A percentile compares a stretch with the other conserved stretches of the same genome.
phyloP scores from a whole-genome alignment of 2,329 filamentous ascomycete species.

The Aspergillus amoenus region DNA sequence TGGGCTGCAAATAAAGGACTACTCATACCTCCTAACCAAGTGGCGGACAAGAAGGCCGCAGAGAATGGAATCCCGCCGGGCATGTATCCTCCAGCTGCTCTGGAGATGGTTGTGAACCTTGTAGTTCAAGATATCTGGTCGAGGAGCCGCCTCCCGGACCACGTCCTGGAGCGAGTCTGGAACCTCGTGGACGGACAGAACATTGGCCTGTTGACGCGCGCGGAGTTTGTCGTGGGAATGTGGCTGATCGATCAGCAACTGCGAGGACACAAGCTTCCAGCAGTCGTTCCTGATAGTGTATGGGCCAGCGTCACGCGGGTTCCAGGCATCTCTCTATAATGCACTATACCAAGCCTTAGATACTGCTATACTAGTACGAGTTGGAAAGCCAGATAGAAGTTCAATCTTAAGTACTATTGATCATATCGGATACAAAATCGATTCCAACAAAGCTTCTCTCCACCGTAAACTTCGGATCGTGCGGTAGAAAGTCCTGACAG shows the following conservation, averaged over 20 bases:
- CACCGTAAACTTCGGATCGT: neutral
- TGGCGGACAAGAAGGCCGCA: constrained; percentile 11
- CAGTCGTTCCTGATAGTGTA: constrained; percentile 46
- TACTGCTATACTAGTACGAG: neutral
- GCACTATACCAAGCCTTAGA: neutral
- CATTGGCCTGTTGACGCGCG: constrained; percentile 39
- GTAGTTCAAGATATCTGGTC: constrained; percentile 52
- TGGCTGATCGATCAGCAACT: constrained; percentile 52
- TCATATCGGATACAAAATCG: neutral
- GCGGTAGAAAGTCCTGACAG: neutral
- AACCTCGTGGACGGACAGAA: constrained; percentile 43
- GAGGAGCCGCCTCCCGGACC: constrained; percentile 43
- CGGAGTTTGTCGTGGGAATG: constrained; percentile 52
- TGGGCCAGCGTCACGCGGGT: constrained; percentile 47
- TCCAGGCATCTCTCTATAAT: constrained; percentile 31
- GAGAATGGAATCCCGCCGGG: constrained; percentile 12
- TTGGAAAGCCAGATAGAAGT: no score
- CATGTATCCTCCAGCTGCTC: constrained; percentile 24
- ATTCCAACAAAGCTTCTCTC: neutral
- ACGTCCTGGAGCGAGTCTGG: constrained; percentile 46
- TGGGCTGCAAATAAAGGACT: constrained; percentile 52
- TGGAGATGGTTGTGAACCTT: constrained; percentile 46
- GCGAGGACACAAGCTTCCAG: constrained; percentile 48
- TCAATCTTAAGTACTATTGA: no score
- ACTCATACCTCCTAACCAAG: constrained; percentile 25